phyloP scores from a whole-genome alignment of 495 filamentous ascomycete genomes.

The Aspergillus coremiiformis region DNA sequence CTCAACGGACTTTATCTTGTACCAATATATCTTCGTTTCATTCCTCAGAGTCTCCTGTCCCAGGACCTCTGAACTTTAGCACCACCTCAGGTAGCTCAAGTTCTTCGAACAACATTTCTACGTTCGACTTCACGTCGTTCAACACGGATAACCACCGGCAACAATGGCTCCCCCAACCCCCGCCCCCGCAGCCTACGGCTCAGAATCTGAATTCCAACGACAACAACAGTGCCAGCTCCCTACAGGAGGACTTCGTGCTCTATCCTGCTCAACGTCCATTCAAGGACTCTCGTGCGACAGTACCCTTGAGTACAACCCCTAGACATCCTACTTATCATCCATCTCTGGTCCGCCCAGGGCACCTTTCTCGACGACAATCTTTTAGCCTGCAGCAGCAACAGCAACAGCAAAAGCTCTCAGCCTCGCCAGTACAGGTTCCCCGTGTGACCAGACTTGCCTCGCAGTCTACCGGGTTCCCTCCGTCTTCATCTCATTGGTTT shows the following conservation, averaged over 20 bases:
- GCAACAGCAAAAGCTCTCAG: constrained; percentile 35
- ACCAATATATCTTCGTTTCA: constrained; percentile 31
- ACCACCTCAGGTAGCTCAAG: constrained; percentile 47
- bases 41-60: constrained; percentile 38
- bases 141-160: constrained; percentile 57
- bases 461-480: constrained; percentile 28
- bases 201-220: constrained; percentile 36
- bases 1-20: constrained; percentile 28
- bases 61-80: constrained; percentile 52
- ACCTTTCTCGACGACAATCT: constrained; percentile 29
- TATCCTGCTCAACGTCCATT: constrained; percentile 34
- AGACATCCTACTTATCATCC: constrained; percentile 29
- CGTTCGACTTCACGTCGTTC: constrained; percentile 53
- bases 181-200: constrained; percentile 39
- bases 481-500: constrained; percentile 41
- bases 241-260: constrained; percentile 42
- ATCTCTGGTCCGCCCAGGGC: constrained; percentile 26
- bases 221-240: constrained; percentile 19
- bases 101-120: constrained; percentile 39
- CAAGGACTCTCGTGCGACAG: constrained; percentile 32
- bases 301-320: constrained; percentile 34
- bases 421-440: constrained; percentile 30
- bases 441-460: constrained; percentile 32
- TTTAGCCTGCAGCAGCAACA: constrained; percentile 30
- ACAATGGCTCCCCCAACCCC: constrained; percentile 56